Evolutionary conservation across 495 filamentous ascomycete genomes (phyloP), one percentile per base, ranked within the genome.

Genomic region (Paragyromitra xinjiangensis): DNA sequence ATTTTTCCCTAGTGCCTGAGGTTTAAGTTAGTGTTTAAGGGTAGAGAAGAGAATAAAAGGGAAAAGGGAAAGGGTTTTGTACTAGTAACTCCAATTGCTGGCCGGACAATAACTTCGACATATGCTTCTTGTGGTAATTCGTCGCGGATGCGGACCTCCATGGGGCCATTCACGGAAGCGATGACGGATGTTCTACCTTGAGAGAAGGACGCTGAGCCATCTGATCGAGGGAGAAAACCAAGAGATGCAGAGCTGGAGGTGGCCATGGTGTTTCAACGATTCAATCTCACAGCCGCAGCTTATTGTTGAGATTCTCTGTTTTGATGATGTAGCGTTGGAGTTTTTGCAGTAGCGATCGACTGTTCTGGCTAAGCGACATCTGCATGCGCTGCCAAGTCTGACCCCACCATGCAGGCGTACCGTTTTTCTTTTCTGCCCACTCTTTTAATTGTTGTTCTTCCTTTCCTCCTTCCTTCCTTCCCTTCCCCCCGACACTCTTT

Each of bases 91-190:
- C 94, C 94, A 73, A 88, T 88, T 51, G 91, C 90, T 42, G 94
- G 94, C 82, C 95, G 90, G 78, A 99, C 89, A 82, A 94, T 90
- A 40, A 98, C 92, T 83, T 98, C 95, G 67, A 99, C 85, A 64
- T 90, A 90, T 29, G 95, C 93, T 85, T 97, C 94, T 84, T 78
- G 69, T 48, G 81, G 81, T 19, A 75, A 73, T 64, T 82, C 81
- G 26, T 82, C 81, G 42, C 81, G 81, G 22, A 76, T 56, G 12
- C 75, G 69, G 12, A 82, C 78, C 63, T 82, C 81, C 81, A 82
- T 87, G n/a, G 95, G 95, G 0, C 93, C 95, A 83, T 95, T 97
- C 74, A 96, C 93, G 12, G 93, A 90, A 66, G 91, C 93, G 61
- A 95, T 88, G 75, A 98, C 88, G 64, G 90, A 90, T 83, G 92